Evolutionary conservation across 306 rosid genomes (phyloP).

Genomic region (Cucumis melo): DNA sequence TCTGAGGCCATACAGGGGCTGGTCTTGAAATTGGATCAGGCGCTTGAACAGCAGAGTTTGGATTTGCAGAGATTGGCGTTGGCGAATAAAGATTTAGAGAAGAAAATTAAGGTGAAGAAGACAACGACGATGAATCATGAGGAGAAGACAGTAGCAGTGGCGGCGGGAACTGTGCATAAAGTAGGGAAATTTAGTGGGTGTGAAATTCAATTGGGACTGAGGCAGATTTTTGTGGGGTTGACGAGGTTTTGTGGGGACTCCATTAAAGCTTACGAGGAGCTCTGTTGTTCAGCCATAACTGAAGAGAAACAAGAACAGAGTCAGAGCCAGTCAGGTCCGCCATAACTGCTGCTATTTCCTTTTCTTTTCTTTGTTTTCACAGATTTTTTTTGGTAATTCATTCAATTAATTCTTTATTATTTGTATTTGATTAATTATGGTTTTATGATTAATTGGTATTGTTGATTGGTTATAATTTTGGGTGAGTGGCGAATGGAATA

Average conservation of each 20-base stretch:
- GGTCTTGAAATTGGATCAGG: conserved; percentile 18
- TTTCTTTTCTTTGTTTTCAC: background rate
- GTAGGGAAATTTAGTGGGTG: background rate
- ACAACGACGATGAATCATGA: background rate
- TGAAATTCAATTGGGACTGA: conserved; percentile 19
- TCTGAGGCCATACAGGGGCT: conserved; percentile 41
- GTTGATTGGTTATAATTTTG: background rate
- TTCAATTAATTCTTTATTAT: background rate
- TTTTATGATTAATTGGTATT: background rate
- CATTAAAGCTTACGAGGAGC: conserved; percentile 40
- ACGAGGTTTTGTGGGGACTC: conserved; percentile 39
- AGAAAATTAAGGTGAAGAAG: conserved; percentile 25
- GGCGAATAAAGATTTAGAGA: conserved; percentile 47
- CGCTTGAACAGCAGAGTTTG: conserved; percentile 28
- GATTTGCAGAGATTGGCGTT: conserved; percentile 31
- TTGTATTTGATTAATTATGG: background rate
- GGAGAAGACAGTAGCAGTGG: conserved; percentile 14
- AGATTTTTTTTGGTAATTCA: background rate
- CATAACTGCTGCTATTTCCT: background rate
- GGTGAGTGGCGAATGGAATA: background rate
- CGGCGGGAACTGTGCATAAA: background rate
- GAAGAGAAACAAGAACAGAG: background rate
- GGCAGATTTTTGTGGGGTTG: conserved; percentile 37
- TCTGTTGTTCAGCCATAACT: conserved; percentile 23
- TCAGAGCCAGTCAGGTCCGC: background rate